Percentiles rank a stretch among this genome's conserved stretches.
Conservation (phyloP, 2,329 filamentous ascomycete species). For the Triangularia setosa region DNA sequence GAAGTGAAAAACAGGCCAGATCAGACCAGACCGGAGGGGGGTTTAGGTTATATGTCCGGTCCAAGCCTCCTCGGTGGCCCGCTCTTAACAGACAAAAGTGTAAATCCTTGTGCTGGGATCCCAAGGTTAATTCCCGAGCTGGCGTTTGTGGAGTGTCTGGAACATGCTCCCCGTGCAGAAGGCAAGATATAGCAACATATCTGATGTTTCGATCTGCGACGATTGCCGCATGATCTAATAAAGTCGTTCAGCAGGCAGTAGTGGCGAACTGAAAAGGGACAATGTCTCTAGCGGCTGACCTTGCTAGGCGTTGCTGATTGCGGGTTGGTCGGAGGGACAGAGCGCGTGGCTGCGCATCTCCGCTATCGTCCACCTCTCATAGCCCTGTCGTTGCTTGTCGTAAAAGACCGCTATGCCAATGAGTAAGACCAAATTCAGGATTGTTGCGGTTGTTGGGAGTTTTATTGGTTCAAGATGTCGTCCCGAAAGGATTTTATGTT, state of each 20-base stretch:
- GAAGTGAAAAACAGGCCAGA: neutral
- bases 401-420: neutral
- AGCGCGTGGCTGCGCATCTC: neutral
- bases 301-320: neutral
- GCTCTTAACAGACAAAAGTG: neutral
- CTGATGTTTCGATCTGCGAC: neutral
- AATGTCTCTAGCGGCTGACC: neutral
- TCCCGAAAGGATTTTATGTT: neutral
- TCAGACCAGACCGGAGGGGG: neutral
- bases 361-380: neutral
- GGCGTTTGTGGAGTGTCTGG: neutral
- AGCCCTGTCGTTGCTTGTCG: neutral
- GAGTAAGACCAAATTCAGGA: neutral
- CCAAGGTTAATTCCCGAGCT: neutral
- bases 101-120: neutral
- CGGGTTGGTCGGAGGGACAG: neutral
- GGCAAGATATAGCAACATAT: neutral
- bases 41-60: slow-evolving; percentile 1
- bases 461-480: neutral
- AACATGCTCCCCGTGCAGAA: neutral
- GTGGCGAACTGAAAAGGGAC: neutral
- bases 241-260: neutral
- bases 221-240: neutral
- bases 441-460: neutral
- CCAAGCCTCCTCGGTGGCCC: neutral